Evolutionary conservation across 352 stramenopile genomes (phyloP).

Genomic region (Paralagenidium karlingii): DNA sequence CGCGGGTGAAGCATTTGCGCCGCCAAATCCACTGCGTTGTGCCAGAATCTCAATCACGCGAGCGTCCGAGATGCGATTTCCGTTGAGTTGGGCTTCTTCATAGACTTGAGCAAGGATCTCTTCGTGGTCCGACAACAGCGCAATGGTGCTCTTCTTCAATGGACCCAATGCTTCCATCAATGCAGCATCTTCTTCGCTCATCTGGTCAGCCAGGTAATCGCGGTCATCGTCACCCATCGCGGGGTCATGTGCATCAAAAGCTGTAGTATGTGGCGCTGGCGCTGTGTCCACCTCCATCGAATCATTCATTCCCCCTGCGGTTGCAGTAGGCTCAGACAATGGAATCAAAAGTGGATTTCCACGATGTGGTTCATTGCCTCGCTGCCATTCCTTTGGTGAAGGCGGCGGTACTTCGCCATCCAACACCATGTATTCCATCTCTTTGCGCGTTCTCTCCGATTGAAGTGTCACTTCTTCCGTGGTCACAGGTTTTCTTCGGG

Average conservation of each 20-base stretch:
- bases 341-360: slow-evolving; percentile 47
- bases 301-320: background rate
- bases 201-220: slow-evolving; percentile 10
- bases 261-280: too few species aligned
- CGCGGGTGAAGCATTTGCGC: too few species aligned
- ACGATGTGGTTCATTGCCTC: slow-evolving; percentile 45
- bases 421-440: slow-evolving; percentile 76
- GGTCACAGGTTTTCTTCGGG: slow-evolving; percentile 13
- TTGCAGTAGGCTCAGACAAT: slow-evolving; percentile 23
- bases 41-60: slow-evolving; percentile 75
- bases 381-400: slow-evolving; percentile 71
- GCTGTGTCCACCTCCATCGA: too few species aligned
- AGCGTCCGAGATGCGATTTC: slow-evolving; percentile 57
- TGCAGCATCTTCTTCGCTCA: slow-evolving; percentile 46
- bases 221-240: background rate
- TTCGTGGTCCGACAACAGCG: slow-evolving; percentile 57
- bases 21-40: too few species aligned
- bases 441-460: slow-evolving; percentile 45
- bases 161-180: slow-evolving; percentile 51
- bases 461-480: slow-evolving; percentile 62
- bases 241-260: too few species aligned
- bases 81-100: slow-evolving; percentile 66
- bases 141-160: slow-evolving; percentile 58
- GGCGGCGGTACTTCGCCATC: slow-evolving; percentile 62
- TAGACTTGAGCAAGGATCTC: slow-evolving; percentile 65